These are phyloP conservation scores for Ophiostoma himal-ulmi DNA, from an alignment of 2,329 filamentous ascomycete species.

Conservation along the genomic window DNA sequence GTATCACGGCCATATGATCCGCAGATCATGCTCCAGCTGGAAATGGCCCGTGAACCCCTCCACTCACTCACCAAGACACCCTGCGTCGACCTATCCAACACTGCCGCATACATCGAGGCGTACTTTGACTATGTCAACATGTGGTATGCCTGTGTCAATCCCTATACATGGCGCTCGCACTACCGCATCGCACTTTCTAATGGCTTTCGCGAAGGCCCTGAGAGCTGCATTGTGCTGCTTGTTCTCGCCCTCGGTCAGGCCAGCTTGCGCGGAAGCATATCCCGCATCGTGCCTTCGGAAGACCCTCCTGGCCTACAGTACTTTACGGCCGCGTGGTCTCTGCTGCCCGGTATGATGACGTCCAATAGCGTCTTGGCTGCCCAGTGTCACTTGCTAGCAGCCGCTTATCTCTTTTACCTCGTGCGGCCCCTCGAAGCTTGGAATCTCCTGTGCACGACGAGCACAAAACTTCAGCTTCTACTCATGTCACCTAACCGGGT, in stretches of 20 bases:
- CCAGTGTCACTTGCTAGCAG: constrained; percentile 73
- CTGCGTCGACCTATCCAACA: constrained; percentile 67
- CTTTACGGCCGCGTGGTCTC: constrained; percentile 72
- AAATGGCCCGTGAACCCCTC: constrained; percentile 73
- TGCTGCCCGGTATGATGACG: constrained; percentile 73
- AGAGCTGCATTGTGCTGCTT: constrained; percentile 75
- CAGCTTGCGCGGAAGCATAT: constrained; percentile 69
- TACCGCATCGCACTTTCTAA: constrained; percentile 70
- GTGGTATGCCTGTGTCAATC: constrained; percentile 82
- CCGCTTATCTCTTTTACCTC: constrained; percentile 76
- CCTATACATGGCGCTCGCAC: constrained; percentile 70
- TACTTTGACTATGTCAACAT: constrained; percentile 78
- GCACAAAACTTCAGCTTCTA: constrained; percentile 73
- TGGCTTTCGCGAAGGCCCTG: constrained; percentile 70
- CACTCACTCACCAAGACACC: constrained; percentile 59
- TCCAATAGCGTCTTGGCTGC: constrained; percentile 71
- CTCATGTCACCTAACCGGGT: constrained; percentile 65
- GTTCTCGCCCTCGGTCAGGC: constrained; percentile 74
- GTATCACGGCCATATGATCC: constrained; percentile 73
- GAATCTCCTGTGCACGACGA: constrained; percentile 72
- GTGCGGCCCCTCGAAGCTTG: constrained; percentile 78
- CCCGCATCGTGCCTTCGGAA: constrained; percentile 59
- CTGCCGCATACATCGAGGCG: constrained; percentile 66
- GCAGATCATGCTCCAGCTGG: constrained; percentile 72
- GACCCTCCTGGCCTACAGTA: constrained; percentile 72